These are phyloP conservation scores for Decorospora gaudefroyi DNA, from an alignment of 2,329 filamentous ascomycete species.

Conservation along the genomic window DNA sequence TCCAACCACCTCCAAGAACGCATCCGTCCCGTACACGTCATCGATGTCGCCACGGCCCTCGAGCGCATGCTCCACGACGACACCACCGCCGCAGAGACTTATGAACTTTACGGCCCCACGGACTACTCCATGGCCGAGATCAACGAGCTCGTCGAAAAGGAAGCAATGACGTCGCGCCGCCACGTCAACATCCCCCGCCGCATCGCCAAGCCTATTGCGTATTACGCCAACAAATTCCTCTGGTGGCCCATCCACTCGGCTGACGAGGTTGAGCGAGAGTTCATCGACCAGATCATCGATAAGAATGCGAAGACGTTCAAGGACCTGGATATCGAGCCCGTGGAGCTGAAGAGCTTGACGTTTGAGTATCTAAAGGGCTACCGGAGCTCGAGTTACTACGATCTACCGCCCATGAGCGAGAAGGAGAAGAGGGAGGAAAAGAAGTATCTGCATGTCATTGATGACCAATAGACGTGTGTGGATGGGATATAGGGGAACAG, in stretches of 20 bases:
- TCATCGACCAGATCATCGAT: constrained; percentile 91
- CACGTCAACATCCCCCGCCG: constrained; percentile 89
- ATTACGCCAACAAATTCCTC: constrained; percentile 75
- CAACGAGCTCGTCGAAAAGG: constrained; percentile 81
- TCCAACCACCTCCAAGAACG: constrained; percentile 92
- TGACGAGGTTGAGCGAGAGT: constrained; percentile 89
- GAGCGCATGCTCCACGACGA: constrained; percentile 92
- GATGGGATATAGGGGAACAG: constrained; percentile 3
- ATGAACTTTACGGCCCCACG: constrained; percentile 90
- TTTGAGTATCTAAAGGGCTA: constrained; percentile 96
- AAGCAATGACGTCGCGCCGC: constrained; percentile 86
- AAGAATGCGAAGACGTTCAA: constrained; percentile 91
- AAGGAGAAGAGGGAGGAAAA: constrained; percentile 92
- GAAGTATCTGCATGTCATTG: constrained; percentile 87
- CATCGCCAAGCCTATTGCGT: constrained; percentile 74
- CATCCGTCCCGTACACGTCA: constrained; percentile 88
- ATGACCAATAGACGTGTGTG: constrained; percentile 41
- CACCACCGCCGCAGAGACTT: constrained; percentile 85
- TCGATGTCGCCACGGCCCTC: constrained; percentile 86
- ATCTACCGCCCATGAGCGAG: constrained; percentile 91
- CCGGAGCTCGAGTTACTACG: constrained; percentile 85
- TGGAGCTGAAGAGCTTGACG: constrained; percentile 81
- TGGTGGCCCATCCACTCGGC: constrained; percentile 88
- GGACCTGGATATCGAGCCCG: constrained; percentile 87
- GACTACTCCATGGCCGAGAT: constrained; percentile 90